Percentiles rank a stretch among this genome's conserved stretches.
phyloP scores from a whole-genome alignment of 2,329 filamentous ascomycete species.

The Aspergillus sojae region DNA sequence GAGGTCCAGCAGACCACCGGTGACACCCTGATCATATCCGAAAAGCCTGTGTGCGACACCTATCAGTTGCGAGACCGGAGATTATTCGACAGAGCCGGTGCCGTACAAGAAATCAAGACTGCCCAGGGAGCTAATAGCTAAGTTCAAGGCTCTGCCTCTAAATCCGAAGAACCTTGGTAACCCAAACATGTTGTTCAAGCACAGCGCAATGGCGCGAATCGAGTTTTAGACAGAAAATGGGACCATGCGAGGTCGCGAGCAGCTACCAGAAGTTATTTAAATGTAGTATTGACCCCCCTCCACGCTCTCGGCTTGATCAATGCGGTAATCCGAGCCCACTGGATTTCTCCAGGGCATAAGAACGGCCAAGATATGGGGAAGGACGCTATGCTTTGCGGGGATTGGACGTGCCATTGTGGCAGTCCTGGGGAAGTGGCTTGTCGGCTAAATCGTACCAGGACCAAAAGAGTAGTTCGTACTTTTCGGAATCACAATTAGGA shows the following conservation, averaged over 20 bases:
- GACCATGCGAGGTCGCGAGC: constrained; percentile 6
- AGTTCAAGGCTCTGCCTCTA: constrained; percentile 30
- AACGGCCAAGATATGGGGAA: constrained; percentile 30
- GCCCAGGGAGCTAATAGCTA: constrained; percentile 47
- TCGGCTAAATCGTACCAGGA: constrained; percentile 11
- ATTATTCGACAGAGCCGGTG: background rate
- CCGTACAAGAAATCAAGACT: constrained; percentile 42
- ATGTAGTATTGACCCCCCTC: constrained; percentile 24
- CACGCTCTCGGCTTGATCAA: constrained; percentile 25
- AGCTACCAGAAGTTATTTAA: constrained; percentile 13
- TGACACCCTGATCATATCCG: constrained; percentile 45
- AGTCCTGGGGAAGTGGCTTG: constrained; percentile 18
- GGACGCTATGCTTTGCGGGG: constrained; percentile 21
- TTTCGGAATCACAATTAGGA: constrained; percentile 1
- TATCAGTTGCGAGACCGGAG: constrained; percentile 15
- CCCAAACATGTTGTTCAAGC: constrained; percentile 29
- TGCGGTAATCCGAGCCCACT: constrained; percentile 27
- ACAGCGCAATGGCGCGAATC: constrained; percentile 14
- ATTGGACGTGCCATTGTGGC: constrained; percentile 13
- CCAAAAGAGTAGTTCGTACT: background rate
- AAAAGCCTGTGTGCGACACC: constrained; percentile 27
- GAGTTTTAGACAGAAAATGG: constrained; percentile 6
- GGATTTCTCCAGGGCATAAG: constrained; percentile 16
- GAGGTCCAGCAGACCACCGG: constrained; percentile 47
- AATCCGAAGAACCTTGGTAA: constrained; percentile 32